Base-by-base conservation (phyloP, 2,329 filamentous ascomycete genomes). In the Exophiala xenobiotica region DNA sequence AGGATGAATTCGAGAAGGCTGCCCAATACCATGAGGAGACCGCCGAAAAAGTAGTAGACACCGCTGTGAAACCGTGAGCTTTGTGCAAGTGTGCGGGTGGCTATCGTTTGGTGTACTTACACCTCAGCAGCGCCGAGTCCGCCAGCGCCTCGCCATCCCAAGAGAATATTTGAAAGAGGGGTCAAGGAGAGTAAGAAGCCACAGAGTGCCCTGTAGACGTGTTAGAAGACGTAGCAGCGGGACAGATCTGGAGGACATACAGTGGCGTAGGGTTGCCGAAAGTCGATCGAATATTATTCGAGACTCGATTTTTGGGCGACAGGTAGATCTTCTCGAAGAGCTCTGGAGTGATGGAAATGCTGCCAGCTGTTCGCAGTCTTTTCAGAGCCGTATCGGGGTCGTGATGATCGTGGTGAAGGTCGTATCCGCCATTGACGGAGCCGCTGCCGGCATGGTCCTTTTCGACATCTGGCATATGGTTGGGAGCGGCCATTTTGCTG, bases 131-230 rank as follows among this genome's bases (percentile, higher is more conserved):
- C 77, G 19, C 78, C 79, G 38, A 68, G 73, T 2, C 73, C 74
- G 38, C 78, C 78, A 22, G 80, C 72, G 16, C 80, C 79, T 59
- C 79, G 68, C 80, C 79, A 83, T 31, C 79, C 79, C 76, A 83
- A 79, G 6, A 81, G 67, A 23, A 75, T 71, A 65, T 77, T 80
- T 37, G 77, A 77, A 16, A 82, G 66, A 0, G 80, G 80, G 0
- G 73, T 76, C 26, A 81, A 68, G 18, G 74, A 76, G 22, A 83
- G 61, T 44, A 83, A 62, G 67, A 83, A 83, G 14, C 60, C 60
- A 42, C 54, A 51, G 23, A 62, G 45, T 26, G 53, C 56, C 6
- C 61, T 61, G 44, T 8, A 14, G 14, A 46, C 52, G 46, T 23
- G 35, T n/a, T 27, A 41, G 18, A 20, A 11, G 11, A 26, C 14